Conservation (phyloP, 176 grass and related monocot species). For the Bonia amplexicaulis region DNA sequence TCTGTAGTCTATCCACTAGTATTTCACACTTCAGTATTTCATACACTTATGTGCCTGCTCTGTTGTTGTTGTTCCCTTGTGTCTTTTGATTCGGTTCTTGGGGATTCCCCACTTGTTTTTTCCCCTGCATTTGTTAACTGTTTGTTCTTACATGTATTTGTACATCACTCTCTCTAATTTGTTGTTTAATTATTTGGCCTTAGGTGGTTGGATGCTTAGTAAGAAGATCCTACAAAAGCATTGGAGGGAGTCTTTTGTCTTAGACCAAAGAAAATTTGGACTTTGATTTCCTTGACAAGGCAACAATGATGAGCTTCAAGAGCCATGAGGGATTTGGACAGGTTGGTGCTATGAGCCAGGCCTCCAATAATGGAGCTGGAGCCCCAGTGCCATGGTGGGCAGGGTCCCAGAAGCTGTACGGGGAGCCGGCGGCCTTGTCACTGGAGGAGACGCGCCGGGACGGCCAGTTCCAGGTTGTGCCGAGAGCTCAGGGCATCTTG, state of each 20-base stretch:
- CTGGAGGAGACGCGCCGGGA: slow-evolving; percentile 36
- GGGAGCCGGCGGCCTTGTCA: slow-evolving; percentile 36
- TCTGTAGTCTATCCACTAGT: not conserved
- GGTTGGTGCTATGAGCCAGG: slow-evolving; percentile 17
- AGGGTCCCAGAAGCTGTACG: slow-evolving; percentile 53
- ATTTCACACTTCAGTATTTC: not conserved
- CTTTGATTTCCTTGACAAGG: not conserved
- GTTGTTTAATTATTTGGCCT: not conserved
- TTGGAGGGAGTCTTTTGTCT: not conserved
- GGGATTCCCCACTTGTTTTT: not conserved
- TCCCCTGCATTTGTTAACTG: not conserved
- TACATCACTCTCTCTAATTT: not conserved
- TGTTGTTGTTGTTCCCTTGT: slow-evolving; percentile 3
- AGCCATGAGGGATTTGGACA: slow-evolving; percentile 36
- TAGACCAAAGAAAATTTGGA: not conserved
- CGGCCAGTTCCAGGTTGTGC: slow-evolving; percentile 51
- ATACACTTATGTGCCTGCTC: not conserved
- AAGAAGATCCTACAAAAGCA: slow-evolving; percentile 6
- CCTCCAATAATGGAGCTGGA: slow-evolving; percentile 23
- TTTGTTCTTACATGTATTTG: not conserved
- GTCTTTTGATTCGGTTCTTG: slow-evolving; percentile 6
- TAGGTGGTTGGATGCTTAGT: slow-evolving; percentile 6
- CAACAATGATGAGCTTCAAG: slow-evolving; percentile 54
- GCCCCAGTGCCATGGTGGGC: slow-evolving; percentile 63
- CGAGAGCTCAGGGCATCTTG: slow-evolving; percentile 28